phyloP scores from a whole-genome alignment of 2,329 filamentous ascomycete species.

The Rutstroemia sp. region DNA sequence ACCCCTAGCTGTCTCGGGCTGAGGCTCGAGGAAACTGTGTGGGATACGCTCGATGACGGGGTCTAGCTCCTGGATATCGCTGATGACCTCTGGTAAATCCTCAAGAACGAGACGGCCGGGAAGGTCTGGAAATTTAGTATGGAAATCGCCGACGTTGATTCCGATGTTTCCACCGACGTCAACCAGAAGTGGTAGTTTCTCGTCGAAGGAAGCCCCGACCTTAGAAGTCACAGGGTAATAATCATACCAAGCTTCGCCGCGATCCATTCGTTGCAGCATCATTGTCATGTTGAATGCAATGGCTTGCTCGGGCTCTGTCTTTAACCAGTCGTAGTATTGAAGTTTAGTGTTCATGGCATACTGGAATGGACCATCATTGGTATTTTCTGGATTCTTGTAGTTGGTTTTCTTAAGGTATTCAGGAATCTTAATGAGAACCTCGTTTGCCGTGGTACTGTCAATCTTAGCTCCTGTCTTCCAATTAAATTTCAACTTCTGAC shows the following conservation, averaged over 20 bases:
- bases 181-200: conserved; percentile 4
- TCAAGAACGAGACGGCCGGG: conserved; percentile 10
- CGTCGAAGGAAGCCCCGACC: not conserved
- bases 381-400: conserved; percentile 6
- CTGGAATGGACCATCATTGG: conserved; percentile 3
- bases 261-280: conserved; percentile 1
- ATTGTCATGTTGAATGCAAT: conserved; percentile 5
- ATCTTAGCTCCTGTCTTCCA: not conserved
- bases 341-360: conserved; percentile 3
- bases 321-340: conserved; percentile 7
- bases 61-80: conserved; percentile 4
- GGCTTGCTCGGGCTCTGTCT: not conserved
- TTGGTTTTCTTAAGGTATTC: conserved; percentile 7
- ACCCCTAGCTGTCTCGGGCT: conserved; percentile 23
- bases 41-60: conserved; percentile 22
- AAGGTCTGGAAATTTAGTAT: conserved; percentile 4
- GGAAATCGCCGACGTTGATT: conserved; percentile 6
- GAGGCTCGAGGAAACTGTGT: conserved; percentile 30
- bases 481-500: not conserved
- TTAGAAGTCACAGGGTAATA: not conserved
- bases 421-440: conserved; percentile 1
- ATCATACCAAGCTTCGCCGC: conserved; percentile 6
- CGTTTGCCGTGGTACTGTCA: not conserved
- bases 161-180: conserved; percentile 12
- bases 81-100: conserved; percentile 8